Conservation (phyloP, 805 yeast species). For the Wickerhamiella vanderwaltii region DNA sequence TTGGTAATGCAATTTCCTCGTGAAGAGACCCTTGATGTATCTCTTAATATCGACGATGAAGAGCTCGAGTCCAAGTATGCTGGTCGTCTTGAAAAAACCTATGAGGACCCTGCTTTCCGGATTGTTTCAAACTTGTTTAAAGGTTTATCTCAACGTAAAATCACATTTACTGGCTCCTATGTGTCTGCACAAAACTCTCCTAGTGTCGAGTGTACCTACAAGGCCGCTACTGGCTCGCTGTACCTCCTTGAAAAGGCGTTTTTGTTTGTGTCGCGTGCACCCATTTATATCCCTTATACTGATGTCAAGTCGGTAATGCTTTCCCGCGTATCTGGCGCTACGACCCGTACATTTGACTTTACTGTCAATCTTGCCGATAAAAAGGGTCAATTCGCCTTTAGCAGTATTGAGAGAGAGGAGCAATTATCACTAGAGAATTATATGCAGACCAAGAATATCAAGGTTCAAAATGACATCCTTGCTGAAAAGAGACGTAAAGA, state of each 20-base stretch:
- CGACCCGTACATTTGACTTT: conserved; percentile 78
- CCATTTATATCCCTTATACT: conserved; percentile 75
- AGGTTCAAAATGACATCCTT: conserved; percentile 78
- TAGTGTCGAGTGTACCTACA: conserved; percentile 82
- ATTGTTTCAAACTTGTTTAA: conserved; percentile 80
- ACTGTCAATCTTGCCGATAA: conserved; percentile 61
- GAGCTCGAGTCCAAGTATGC: conserved; percentile 68
- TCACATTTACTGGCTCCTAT: conserved; percentile 75
- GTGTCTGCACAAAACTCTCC: conserved; percentile 65
- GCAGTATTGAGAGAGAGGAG: conserved; percentile 81
- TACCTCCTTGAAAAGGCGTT: conserved; percentile 89
- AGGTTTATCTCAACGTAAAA: conserved; percentile 79
- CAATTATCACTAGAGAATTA: conserved; percentile 66
- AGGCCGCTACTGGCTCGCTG: conserved; percentile 89
- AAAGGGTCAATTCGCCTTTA: conserved; percentile 64
- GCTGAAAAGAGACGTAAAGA: conserved; percentile 74
- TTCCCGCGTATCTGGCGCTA: conserved; percentile 77
- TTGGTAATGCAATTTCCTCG: conserved; percentile 77
- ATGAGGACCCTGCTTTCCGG: conserved; percentile 74
- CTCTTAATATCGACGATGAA: conserved; percentile 69
- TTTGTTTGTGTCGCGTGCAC: conserved; percentile 85
- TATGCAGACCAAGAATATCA: conserved; percentile 63
- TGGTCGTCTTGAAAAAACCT: conserved; percentile 55
- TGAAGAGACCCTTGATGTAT: conserved; percentile 88
- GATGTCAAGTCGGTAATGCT: conserved; percentile 69